phyloP scores from a whole-genome alignment of 352 stramenopile genomes.

The Pythium angustatum region DNA sequence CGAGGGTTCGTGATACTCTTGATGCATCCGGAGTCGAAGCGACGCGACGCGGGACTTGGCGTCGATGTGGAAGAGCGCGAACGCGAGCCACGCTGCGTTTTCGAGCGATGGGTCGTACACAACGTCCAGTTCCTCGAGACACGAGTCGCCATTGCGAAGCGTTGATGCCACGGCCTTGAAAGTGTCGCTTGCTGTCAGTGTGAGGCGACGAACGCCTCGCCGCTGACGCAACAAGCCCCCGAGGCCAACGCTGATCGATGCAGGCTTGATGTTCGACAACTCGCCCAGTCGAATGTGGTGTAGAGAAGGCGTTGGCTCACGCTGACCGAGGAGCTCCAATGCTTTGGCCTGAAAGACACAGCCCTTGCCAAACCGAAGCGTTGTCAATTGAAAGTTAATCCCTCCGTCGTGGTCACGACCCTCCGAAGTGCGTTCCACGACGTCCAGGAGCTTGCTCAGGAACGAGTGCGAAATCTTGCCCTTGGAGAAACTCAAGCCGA shows the following conservation, averaged over 20 bases:
- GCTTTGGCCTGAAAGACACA: constrained; percentile 7
- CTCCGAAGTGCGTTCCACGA: neutral
- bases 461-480: neutral
- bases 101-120: neutral
- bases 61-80: constrained; percentile 17
- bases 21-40: neutral
- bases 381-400: constrained; percentile 1
- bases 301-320: neutral
- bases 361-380: neutral
- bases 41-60: constrained; percentile 1
- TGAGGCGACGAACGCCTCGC: neutral
- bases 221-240: neutral
- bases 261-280: constrained; percentile 4
- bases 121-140: constrained; percentile 1
- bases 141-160: neutral
- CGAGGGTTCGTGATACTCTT: neutral
- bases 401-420: neutral
- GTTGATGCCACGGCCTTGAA: neutral
- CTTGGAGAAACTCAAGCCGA: constrained; percentile 15
- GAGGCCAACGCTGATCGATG: neutral
- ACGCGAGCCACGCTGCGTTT: constrained; percentile 14
- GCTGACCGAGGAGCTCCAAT: neutral
- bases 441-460: neutral
- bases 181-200: neutral
- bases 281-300: neutral